Evolutionary conservation across 2,329 filamentous ascomycete species (phyloP).

Genomic region (Scorias spongiosa): DNA sequence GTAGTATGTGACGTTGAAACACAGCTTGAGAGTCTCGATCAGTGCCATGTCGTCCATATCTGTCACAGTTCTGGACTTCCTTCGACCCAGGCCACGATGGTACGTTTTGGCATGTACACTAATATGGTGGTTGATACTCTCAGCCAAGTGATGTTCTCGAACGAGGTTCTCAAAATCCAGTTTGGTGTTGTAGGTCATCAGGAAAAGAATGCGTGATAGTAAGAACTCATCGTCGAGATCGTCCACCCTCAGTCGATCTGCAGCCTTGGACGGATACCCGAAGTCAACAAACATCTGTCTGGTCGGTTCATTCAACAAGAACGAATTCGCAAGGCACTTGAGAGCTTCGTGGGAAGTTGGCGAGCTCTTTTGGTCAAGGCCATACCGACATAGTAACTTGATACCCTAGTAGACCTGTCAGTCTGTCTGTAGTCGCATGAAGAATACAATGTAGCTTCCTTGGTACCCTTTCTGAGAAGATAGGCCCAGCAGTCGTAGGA

Average conservation of each 20-base stretch:
- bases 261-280: slow-evolving; percentile 51
- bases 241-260: slow-evolving; percentile 53
- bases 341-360: slow-evolving; percentile 60
- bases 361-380: slow-evolving; percentile 44
- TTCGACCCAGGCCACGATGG: slow-evolving; percentile 20
- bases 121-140: slow-evolving; percentile 53
- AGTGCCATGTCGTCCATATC: slow-evolving; percentile 68
- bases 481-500: slow-evolving; percentile 56
- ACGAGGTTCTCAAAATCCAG: slow-evolving; percentile 51
- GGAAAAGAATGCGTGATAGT: slow-evolving; percentile 59
- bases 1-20: slow-evolving; percentile 76
- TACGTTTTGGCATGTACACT: slow-evolving; percentile 39
- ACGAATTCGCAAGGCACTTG: slow-evolving; percentile 70
- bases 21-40: slow-evolving; percentile 66
- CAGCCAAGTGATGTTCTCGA: slow-evolving; percentile 48
- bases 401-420: slow-evolving; percentile 46
- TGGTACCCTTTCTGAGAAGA: slow-evolving; percentile 57
- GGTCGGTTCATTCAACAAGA: slow-evolving; percentile 53
- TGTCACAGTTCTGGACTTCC: slow-evolving; percentile 9
- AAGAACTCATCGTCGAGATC: slow-evolving; percentile 78
- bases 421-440: neutral
- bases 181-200: slow-evolving; percentile 64
- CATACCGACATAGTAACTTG: slow-evolving; percentile 53
- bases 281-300: slow-evolving; percentile 61
- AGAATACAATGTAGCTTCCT: slow-evolving; percentile 1